Conservation (phyloP, 2,329 filamentous ascomycete genomes). For the Alternaria triticina region DNA sequence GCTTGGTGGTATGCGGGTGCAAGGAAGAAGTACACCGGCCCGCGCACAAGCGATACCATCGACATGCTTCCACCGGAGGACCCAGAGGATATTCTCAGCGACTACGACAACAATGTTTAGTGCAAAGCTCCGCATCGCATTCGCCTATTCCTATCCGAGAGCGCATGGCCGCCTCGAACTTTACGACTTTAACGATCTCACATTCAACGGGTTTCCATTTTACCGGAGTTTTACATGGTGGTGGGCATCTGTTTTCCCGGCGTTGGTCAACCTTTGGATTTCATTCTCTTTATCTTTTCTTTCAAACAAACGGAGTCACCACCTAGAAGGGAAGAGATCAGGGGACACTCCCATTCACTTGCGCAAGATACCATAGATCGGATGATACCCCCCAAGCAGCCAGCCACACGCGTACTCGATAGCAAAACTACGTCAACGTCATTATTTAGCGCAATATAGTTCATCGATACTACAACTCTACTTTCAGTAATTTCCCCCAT, state of each 20-base stretch:
- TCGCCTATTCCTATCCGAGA: not conserved
- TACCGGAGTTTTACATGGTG: not conserved
- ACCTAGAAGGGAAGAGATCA: not conserved
- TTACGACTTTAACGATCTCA: constrained; percentile 6
- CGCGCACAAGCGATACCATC: constrained; percentile 62
- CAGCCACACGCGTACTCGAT: not conserved
- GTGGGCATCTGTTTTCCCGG: not conserved
- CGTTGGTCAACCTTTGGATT: not conserved
- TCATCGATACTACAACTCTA: not conserved
- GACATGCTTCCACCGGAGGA: constrained; percentile 51
- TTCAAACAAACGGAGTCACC: not conserved
- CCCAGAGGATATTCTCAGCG: constrained; percentile 46
- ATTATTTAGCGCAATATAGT: not conserved
- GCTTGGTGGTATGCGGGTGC: constrained; percentile 54
- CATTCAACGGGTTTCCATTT: not conserved
- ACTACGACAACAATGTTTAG: constrained; percentile 39
- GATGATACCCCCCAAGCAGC: constrained; percentile 16
- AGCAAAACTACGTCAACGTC: not conserved
- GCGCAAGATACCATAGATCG: constrained; percentile 14
- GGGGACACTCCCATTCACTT: not conserved
- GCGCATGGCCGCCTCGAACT: not conserved
- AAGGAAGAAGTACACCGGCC: constrained; percentile 62
- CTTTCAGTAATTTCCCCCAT: not conserved
- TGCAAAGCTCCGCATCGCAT: not conserved
- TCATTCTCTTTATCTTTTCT: not conserved